phyloP scores from a whole-genome alignment of 1,284 basidiomycete species.

The Gymnopus androsaceus region DNA sequence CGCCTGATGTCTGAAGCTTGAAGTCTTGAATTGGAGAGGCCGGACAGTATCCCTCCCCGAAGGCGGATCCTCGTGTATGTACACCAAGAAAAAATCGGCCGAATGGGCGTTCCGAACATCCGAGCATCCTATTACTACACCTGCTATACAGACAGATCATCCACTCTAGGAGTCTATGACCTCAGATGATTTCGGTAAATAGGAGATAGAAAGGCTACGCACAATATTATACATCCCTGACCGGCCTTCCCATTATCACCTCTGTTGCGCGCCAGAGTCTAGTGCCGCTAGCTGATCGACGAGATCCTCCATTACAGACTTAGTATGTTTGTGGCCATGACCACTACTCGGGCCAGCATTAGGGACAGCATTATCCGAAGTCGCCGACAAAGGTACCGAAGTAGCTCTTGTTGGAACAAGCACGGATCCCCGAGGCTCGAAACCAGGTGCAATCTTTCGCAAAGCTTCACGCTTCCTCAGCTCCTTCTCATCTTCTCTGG shows the following conservation, averaged over 20 bases:
- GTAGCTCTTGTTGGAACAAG: conserved; percentile 54
- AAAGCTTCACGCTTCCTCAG: conserved; percentile 75
- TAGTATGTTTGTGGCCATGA: conserved; percentile 28
- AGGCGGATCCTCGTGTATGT: no score
- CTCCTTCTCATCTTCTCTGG: conserved; percentile 78
- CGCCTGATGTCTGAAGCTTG: no score
- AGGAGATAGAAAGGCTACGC: neutral
- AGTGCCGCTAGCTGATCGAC: conserved; percentile 76
- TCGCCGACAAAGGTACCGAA: conserved; percentile 47
- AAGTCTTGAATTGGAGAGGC: no score
- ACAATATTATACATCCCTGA: neutral
- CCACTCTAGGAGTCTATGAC: neutral
- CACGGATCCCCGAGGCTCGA: conserved; percentile 58
- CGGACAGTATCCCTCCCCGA: no score
- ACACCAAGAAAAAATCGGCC: no score
- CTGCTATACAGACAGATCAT: no score
- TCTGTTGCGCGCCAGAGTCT: conserved; percentile 35
- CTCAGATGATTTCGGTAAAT: neutral
- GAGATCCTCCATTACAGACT: conserved; percentile 79
- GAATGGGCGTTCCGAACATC: no score
- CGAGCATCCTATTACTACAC: no score
- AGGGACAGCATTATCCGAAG: conserved; percentile 16
- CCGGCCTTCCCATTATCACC: neutral
- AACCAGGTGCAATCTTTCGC: conserved; percentile 72
- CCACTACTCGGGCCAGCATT: conserved; percentile 17